Evolutionary conservation across 768 basidiomycete genomes (phyloP), one percentile per base, ranked within the genome.

Genomic region (Suillus alpinus): DNA sequence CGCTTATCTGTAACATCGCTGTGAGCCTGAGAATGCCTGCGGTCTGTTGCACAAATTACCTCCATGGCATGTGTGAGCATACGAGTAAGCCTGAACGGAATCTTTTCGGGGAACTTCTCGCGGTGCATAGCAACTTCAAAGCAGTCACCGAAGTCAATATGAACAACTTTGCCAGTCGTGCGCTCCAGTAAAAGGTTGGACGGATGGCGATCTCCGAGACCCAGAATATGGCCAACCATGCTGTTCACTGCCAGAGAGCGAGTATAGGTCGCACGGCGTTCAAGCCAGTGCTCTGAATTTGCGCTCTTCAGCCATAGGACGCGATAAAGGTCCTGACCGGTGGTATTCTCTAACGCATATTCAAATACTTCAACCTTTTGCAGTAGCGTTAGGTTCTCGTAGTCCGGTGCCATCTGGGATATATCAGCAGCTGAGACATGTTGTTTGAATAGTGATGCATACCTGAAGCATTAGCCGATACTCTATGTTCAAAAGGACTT

Each of bases 11-110:
- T 47, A 16, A 57, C 29, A n/a, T 61, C 36, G 47, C n/a, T 31
- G 6, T 66, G n/a, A 10, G 18, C 37, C 29, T 13, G n/a, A 65
- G 61, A 61, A 26, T 6, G 44, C 23, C 52, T 26, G n/a, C 36
- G 34, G 37, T 26, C 32, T 4, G 20, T 41, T 43, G 52, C 5
- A 29, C 13, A 13, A 4, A 32, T 66, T 66, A 93, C 95, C 84
- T 99, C 97, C 97, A 99, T 99, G 13, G 97, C 97, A 71, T 97
- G 93, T 12, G 94, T 96, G 57, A 99, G 83, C 97, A 99, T 99
- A 66, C 97, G 83, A 10, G 97, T 99, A 63, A 99, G 81, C 41
- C 97, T 86, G 88, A 99, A 99, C 0, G 97, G 97, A 57, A 99
- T 94, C 73, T 91, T 95, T 77, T 99, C 97, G 0, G 97, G 97